Evolutionary conservation across 768 basidiomycete species (phyloP).

Genomic region (Cyclocybe aegerita): DNA sequence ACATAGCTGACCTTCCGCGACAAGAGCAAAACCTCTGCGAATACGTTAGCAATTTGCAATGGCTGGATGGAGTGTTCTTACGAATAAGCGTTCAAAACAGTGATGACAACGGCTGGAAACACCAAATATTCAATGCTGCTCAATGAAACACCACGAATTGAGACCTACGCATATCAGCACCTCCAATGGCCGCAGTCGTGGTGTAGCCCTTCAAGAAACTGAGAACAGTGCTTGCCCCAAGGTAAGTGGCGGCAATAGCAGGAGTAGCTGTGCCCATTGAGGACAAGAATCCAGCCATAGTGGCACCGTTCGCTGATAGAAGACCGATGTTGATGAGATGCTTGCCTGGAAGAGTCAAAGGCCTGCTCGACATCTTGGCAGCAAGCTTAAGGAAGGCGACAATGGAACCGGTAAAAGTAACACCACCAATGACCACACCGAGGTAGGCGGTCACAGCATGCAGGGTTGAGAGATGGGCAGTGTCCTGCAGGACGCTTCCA

Average conservation of each 20-base stretch:
- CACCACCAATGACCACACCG: slow-evolving; percentile 82
- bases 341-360: slow-evolving; percentile 71
- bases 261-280: slow-evolving; percentile 65
- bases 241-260: slow-evolving; percentile 72
- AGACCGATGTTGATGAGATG: slow-evolving; percentile 74
- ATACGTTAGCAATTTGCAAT: not conserved
- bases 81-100: slow-evolving; percentile 88
- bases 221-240: slow-evolving; percentile 69
- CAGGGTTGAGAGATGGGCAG: slow-evolving; percentile 64
- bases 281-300: slow-evolving; percentile 77
- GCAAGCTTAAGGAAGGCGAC: slow-evolving; percentile 89
- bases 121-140: slow-evolving; percentile 7
- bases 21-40: slow-evolving; percentile 74
- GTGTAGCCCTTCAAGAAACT: slow-evolving; percentile 88
- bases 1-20: slow-evolving; percentile 66
- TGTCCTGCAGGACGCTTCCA: slow-evolving; percentile 74
- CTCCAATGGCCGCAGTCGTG: slow-evolving; percentile 88
- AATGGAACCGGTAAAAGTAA: slow-evolving; percentile 89
- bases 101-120: slow-evolving; percentile 80
- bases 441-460: slow-evolving; percentile 86
- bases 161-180: slow-evolving; percentile 87
- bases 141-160: slow-evolving; percentile 1
- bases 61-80: slow-evolving; percentile 20
- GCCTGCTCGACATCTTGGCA: slow-evolving; percentile 75
- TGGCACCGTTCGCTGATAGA: slow-evolving; percentile 67